phyloP scores from a whole-genome alignment of 345 rosid genomes.

The Sapria himalayana region DNA sequence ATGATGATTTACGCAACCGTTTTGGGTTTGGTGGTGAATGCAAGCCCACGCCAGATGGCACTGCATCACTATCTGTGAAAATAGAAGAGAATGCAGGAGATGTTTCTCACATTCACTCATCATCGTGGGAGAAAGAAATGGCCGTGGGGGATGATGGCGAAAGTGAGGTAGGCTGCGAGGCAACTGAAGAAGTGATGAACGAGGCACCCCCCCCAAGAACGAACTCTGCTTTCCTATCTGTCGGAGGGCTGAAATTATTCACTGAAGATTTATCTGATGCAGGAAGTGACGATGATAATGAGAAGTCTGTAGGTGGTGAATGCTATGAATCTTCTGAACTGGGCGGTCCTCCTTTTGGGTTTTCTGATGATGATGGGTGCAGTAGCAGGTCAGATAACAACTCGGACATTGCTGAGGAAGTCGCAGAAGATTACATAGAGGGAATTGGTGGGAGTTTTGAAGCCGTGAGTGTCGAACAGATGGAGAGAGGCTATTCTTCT shows the following conservation, averaged over 20 bases:
- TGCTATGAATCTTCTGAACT: constrained; percentile 21
- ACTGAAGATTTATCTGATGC: constrained; percentile 54
- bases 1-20: constrained; percentile 40
- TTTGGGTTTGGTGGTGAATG: constrained; percentile 39
- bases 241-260: constrained; percentile 54
- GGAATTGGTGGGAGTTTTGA: constrained; percentile 64
- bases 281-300: constrained; percentile 31
- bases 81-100: constrained; percentile 16
- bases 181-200: constrained; percentile 16
- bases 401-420: constrained; percentile 51
- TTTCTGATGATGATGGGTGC: constrained; percentile 28
- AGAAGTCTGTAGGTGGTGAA: constrained; percentile 16
- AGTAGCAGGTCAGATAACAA: constrained; percentile 23
- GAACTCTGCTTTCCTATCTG: constrained; percentile 58
- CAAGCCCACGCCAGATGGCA: constrained; percentile 24
- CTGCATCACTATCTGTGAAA: constrained; percentile 21
- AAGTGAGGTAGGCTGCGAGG: constrained; percentile 11
- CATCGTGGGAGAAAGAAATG: constrained; percentile 15
- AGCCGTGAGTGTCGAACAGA: constrained; percentile 37
- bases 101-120: constrained; percentile 16
- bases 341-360: constrained; percentile 16
- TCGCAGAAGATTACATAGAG: constrained; percentile 70
- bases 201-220: constrained; percentile 15
- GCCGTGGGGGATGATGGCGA: constrained; percentile 13
- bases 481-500: constrained; percentile 26